These are phyloP conservation scores for Tritrichomonas foetus DNA, from an alignment of 208 protist species.

Conservation along the genomic window DNA sequence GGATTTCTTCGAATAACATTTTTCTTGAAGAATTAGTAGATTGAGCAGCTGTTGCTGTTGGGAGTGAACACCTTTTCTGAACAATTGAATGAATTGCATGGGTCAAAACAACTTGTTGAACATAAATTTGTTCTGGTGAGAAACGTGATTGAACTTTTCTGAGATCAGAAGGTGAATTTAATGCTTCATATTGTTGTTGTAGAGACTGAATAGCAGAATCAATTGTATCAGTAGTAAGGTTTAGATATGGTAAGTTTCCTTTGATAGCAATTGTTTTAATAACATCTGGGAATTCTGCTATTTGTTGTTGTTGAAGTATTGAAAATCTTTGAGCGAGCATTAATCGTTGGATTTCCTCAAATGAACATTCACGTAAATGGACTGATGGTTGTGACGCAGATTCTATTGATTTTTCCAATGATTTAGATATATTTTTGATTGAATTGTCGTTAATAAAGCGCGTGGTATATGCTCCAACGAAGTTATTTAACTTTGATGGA, in stretches of 20 bases:
- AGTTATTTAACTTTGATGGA: too few species aligned
- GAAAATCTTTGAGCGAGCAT: not conserved
- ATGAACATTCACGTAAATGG: too few species aligned
- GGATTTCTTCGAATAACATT: not conserved
- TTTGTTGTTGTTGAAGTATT: not conserved
- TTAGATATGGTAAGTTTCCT: not conserved
- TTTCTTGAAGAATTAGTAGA: too few species aligned
- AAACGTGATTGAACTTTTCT: not conserved
- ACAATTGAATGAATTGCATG: not conserved
- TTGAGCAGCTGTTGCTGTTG: not conserved
- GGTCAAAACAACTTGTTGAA: not conserved
- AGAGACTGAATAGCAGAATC: not conserved
- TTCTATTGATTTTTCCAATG: too few species aligned
- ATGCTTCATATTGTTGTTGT: not conserved
- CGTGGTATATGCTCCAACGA: too few species aligned
- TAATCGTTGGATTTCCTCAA: not conserved
- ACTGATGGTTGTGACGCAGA: too few species aligned
- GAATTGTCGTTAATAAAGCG: too few species aligned
- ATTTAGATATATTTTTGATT: too few species aligned
- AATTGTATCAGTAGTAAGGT: not conserved
- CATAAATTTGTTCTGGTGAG: not conserved
- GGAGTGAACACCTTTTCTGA: not conserved
- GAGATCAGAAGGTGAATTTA: not conserved
- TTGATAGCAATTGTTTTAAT: not conserved
- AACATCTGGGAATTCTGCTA: slow-evolving; percentile 18